Percentiles rank a stretch among this genome's conserved stretches.
Evolutionary conservation across 2,329 filamentous ascomycete genomes (phyloP).

Genomic region (Colletotrichum graminicola): DNA sequence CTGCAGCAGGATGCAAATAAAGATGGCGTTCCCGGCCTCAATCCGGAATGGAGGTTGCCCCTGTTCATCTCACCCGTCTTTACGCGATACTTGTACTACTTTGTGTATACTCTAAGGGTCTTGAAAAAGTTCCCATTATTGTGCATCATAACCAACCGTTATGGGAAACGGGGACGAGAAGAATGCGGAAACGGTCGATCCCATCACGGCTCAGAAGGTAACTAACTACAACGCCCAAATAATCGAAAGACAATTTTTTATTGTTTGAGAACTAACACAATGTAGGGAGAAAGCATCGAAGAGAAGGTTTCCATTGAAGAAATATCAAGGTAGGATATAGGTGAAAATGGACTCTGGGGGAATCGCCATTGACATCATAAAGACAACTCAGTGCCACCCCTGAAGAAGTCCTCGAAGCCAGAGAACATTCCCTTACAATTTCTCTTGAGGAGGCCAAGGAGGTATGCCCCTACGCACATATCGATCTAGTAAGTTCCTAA

Average conservation of each 20-base stretch:
- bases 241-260: too few species aligned
- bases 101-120: too few species aligned
- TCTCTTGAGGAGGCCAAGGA: slow-evolving; percentile 19
- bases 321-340: slow-evolving; percentile 13
- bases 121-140: neutral
- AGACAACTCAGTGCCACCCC: slow-evolving; percentile 45
- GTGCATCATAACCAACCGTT: too few species aligned
- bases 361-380: neutral
- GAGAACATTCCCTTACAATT: slow-evolving; percentile 30
- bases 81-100: too few species aligned
- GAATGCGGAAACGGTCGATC: slow-evolving; percentile 13
- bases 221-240: neutral
- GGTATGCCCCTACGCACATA: neutral
- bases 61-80: neutral
- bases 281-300: slow-evolving; percentile 11
- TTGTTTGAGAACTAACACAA: neutral
- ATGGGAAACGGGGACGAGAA: slow-evolving; percentile 19
- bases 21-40: neutral
- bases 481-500: slow-evolving; percentile 2
- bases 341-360: too few species aligned
- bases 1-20: neutral
- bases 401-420: slow-evolving; percentile 46
- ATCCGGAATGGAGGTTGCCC: neutral
- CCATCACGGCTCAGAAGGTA: slow-evolving; percentile 1
- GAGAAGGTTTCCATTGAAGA: slow-evolving; percentile 30